Conservation (phyloP, 2,329 filamentous ascomycete genomes). For the Aspergillus sojae region DNA sequence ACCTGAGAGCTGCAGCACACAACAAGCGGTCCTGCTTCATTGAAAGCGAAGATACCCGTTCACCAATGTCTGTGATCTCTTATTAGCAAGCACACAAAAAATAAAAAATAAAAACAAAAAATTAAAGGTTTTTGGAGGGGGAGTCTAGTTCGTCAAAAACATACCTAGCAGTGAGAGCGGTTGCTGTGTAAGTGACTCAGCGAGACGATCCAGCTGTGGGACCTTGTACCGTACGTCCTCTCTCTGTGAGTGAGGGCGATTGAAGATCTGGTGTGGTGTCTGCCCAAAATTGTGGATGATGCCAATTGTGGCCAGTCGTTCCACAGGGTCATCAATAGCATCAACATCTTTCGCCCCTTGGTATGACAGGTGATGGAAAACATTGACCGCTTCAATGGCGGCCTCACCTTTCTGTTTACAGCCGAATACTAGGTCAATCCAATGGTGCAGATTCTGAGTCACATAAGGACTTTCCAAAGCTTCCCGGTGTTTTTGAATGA, state of each 20-base stretch:
- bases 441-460: slow-evolving; percentile 83
- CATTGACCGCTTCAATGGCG: slow-evolving; percentile 86
- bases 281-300: slow-evolving; percentile 99
- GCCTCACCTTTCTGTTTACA: slow-evolving; percentile 92
- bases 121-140: too few relatives aligned
- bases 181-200: slow-evolving; percentile 74
- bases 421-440: slow-evolving; percentile 96
- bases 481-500: slow-evolving; percentile 93
- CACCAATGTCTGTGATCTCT: slow-evolving; percentile 61
- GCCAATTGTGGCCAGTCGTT: slow-evolving; percentile 84
- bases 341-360: slow-evolving; percentile 92
- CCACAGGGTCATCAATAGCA: slow-evolving; percentile 82
- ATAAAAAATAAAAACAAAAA: neutral
- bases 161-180: slow-evolving; percentile 74
- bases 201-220: slow-evolving; percentile 74
- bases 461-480: slow-evolving; percentile 92
- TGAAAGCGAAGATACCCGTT: slow-evolving; percentile 77
- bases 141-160: slow-evolving; percentile 13
- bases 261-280: slow-evolving; percentile 93
- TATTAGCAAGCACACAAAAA: slow-evolving; percentile 6
- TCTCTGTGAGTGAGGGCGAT: slow-evolving; percentile 74
- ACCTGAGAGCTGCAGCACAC: slow-evolving; percentile 78
- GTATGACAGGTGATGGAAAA: slow-evolving; percentile 95
- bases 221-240: slow-evolving; percentile 68
- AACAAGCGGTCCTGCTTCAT: slow-evolving; percentile 79